Conservation (phyloP, 2,329 filamentous ascomycete species). For the Epichloe sylvatica region DNA sequence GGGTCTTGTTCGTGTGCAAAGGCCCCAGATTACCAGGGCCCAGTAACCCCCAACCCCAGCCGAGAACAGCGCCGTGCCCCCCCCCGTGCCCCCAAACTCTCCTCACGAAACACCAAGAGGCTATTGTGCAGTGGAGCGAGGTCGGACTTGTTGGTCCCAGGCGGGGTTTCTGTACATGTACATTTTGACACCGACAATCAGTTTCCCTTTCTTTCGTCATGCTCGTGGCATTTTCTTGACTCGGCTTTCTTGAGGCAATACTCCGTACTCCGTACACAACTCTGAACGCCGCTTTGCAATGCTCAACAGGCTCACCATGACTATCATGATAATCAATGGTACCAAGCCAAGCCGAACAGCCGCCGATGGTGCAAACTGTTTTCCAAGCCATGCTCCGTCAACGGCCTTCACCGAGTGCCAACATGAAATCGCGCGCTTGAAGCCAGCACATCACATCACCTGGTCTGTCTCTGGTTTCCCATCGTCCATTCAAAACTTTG, state of each 20-base stretch:
- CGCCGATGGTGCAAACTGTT: not conserved
- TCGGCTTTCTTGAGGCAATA: no score
- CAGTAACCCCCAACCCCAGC: not conserved
- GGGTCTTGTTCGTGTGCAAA: not conserved
- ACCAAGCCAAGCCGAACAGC: not conserved
- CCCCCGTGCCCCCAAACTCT: not conserved
- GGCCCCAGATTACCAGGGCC: not conserved
- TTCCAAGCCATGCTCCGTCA: not conserved
- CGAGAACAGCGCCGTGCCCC: no score
- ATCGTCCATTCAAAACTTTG: not conserved
- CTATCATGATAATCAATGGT: no score
- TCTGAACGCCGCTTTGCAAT: no score
- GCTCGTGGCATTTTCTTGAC: no score
- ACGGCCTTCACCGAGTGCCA: not conserved
- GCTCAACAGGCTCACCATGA: no score
- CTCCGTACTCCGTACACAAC: no score
- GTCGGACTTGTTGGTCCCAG: slow-evolving; percentile 1
- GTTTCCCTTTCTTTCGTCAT: no score
- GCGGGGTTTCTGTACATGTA: no score
- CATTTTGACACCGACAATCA: no score
- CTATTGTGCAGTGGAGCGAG: slow-evolving; percentile 1
- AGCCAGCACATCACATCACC: not conserved
- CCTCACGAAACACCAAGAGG: not conserved
- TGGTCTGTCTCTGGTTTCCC: not conserved
- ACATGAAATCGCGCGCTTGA: not conserved